Evolutionary conservation across 352 stramenopile species (phyloP), one percentile per base, ranked within the genome.

Genomic region (Phytopythium cucurbitacearum): DNA sequence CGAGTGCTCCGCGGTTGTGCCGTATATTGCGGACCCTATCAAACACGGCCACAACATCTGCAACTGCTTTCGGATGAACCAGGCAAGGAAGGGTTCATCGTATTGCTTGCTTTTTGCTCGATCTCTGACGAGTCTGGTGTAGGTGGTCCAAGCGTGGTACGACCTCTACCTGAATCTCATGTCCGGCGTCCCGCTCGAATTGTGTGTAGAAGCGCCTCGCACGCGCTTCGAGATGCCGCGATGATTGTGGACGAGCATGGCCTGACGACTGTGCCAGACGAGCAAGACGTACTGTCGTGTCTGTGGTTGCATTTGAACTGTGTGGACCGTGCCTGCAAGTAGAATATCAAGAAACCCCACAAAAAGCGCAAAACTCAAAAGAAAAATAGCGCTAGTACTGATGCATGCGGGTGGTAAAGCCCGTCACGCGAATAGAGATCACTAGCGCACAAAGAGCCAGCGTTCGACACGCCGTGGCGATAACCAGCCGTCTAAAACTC

Each of bases 51-150:
- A 77, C 53, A 87, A 63, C 57, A 87, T 94, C 47, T 85, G 81
- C 52, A 91, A 89, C 57, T 81, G 78, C 41, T 94, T 92, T 52
- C 80, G 82, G 21, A 91, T 94, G 73, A 73, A 80, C 42, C 78
- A 94, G 68, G 82, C 87, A 58, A 8, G 42, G 7, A n/a, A 40
- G 4, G 40, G 6, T n/a, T 36, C 53, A 15, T n/a, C 41, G 3
- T 40, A 39, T 44, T 28, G 13, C 2, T 11, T 12, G 28, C 4
- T 5, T 28, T 28, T 28, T 28, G 21, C 21, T 28, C 21, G 4
- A 28, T 21, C 32, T 28, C 9, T 36, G 3, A 35, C 50, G 10
- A 32, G 16, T 51, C 13, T 53, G 36, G 10, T 11, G 39, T 43
- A 78, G 69, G 65, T 78, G 39, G 65, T 75, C 28, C 69, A 78